A percentile compares a stretch with the other conserved stretches of the same genome.
Evolutionary conservation across 495 filamentous ascomycete species (phyloP).

Genomic region (Penicillium manginii): DNA sequence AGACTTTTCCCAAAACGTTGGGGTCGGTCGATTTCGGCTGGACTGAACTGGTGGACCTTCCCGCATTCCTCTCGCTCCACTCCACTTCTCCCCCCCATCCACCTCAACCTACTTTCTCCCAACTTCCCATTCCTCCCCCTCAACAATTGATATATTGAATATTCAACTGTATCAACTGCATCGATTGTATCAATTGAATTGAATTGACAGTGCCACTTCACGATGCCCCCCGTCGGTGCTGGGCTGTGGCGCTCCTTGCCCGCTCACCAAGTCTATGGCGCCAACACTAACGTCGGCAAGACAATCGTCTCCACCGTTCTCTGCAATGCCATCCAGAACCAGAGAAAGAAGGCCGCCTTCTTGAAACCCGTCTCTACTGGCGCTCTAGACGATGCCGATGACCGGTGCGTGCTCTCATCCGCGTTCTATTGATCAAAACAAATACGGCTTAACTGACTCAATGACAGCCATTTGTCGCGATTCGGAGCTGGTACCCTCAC

Average conservation of each 20-base stretch:
- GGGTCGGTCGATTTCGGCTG: not conserved
- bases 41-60: not conserved
- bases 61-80: not conserved
- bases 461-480: slow-evolving; percentile 57
- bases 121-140: not conserved
- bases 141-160: not conserved
- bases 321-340: slow-evolving; percentile 58
- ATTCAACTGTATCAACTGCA: not conserved
- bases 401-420: slow-evolving; percentile 47
- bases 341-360: slow-evolving; percentile 58
- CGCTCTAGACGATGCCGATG: slow-evolving; percentile 66
- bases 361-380: slow-evolving; percentile 81
- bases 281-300: slow-evolving; percentile 82
- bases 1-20: too few species aligned
- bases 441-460: not conserved
- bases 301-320: slow-evolving; percentile 74
- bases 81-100: not conserved
- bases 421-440: not conserved
- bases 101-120: not conserved
- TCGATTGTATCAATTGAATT: not conserved
- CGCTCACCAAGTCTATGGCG: slow-evolving; percentile 73
- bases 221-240: slow-evolving; percentile 46
- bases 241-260: slow-evolving; percentile 65
- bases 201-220: not conserved
- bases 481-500: slow-evolving; percentile 57